phyloP scores from a whole-genome alignment of 495 filamentous ascomycete species.

The Apiosordaria backusii region DNA sequence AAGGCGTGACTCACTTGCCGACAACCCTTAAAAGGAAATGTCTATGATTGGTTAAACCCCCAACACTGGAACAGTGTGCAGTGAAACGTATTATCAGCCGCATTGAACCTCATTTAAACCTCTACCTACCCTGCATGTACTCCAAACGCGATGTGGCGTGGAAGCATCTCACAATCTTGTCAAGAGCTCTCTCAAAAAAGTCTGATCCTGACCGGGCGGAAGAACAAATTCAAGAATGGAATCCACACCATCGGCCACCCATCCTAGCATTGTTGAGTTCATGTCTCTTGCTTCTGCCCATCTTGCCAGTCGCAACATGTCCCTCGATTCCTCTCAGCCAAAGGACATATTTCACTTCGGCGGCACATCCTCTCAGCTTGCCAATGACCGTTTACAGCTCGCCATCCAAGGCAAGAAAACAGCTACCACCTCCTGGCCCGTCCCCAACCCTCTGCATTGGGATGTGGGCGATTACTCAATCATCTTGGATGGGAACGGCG shows the following conservation, averaged over 20 bases:
- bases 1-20: too few relatives aligned
- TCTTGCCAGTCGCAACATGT: constrained; percentile 12
- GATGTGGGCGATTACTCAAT: constrained; percentile 32
- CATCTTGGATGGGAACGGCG: constrained; percentile 29
- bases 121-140: too few relatives aligned
- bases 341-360: constrained; percentile 37
- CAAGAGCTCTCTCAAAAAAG: too few relatives aligned
- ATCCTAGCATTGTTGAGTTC: constrained; percentile 30
- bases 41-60: too few relatives aligned
- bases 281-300: constrained; percentile 25
- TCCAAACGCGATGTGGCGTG: too few relatives aligned
- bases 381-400: constrained; percentile 21
- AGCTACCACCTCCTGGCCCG: constrained; percentile 35
- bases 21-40: too few relatives aligned
- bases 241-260: constrained; percentile 49
- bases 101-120: too few relatives aligned
- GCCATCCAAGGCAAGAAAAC: constrained; percentile 31
- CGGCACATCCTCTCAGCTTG: constrained; percentile 9
- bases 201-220: too few relatives aligned
- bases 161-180: too few relatives aligned
- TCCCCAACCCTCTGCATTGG: constrained; percentile 32
- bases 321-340: constrained; percentile 18
- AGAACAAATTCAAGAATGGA: background rate
- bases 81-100: too few relatives aligned
- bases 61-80: too few relatives aligned